Evolutionary conservation across 495 filamentous ascomycete genomes (phyloP).

Genomic region (Amniculicola lignicola): DNA sequence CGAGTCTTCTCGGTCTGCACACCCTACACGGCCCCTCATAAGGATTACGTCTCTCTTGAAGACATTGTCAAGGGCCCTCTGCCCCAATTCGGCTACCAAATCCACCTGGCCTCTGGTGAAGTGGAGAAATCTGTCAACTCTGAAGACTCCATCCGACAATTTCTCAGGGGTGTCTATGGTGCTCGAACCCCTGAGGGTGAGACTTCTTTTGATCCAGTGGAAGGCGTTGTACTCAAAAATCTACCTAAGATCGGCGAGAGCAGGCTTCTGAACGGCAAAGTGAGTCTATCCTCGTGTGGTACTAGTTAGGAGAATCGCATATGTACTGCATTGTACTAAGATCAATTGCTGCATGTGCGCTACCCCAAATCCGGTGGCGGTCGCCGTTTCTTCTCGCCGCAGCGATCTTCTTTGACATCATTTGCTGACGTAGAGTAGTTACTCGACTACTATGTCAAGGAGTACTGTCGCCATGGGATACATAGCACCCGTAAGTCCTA

Average conservation of each 20-base stretch:
- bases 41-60: slow-evolving; percentile 51
- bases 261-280: slow-evolving; percentile 58
- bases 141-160: slow-evolving; percentile 58
- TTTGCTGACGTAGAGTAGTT: slow-evolving; percentile 49
- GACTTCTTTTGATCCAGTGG: slow-evolving; percentile 49
- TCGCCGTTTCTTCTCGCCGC: too few species aligned
- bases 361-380: too few species aligned
- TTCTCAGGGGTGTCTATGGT: slow-evolving; percentile 68
- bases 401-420: not conserved
- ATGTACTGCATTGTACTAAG: too few species aligned
- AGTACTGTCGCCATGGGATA: slow-evolving; percentile 69
- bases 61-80: slow-evolving; percentile 52
- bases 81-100: slow-evolving; percentile 80
- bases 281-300: slow-evolving; percentile 34
- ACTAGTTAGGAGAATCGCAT: not conserved
- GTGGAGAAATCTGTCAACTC: slow-evolving; percentile 58
- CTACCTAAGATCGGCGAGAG: slow-evolving; percentile 50
- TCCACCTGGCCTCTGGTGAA: slow-evolving; percentile 66
- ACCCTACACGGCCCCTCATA: slow-evolving; percentile 57
- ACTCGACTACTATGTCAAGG: slow-evolving; percentile 69
- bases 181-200: slow-evolving; percentile 56
- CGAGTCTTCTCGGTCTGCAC: slow-evolving; percentile 78
- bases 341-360: too few species aligned
- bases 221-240: slow-evolving; percentile 57
- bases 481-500: slow-evolving; percentile 64